phyloP scores from a whole-genome alignment of 805 yeast genomes.

The Cyberlindnera meyerae region DNA sequence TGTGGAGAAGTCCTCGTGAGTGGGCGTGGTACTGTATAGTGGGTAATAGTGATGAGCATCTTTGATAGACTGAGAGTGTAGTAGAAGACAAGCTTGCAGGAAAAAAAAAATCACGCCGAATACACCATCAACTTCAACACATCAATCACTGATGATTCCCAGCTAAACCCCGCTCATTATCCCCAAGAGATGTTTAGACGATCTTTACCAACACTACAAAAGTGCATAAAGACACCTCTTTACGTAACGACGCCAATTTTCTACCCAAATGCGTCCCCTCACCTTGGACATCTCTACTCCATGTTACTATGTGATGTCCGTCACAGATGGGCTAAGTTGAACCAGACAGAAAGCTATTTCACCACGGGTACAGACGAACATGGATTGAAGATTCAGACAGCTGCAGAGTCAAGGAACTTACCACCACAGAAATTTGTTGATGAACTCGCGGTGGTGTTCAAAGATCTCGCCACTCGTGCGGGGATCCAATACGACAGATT shows the following conservation, averaged over 20 bases:
- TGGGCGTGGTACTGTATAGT: too few species aligned
- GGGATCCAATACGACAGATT: conserved; percentile 66
- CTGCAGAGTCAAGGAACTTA: conserved; percentile 53
- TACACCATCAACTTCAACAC: too few species aligned
- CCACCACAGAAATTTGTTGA: conserved; percentile 72
- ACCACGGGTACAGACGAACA: conserved; percentile 97
- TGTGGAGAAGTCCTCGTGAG: conserved; percentile 39
- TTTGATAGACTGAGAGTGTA: too few species aligned
- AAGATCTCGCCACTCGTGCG: conserved; percentile 52
- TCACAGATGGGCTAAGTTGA: conserved; percentile 62
- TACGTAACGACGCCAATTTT: conserved; percentile 90
- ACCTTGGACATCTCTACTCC: conserved; percentile 87
- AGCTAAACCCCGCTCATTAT: too few species aligned
- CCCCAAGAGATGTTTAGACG: conserved; percentile 7
- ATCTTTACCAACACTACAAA: conserved; percentile 6
- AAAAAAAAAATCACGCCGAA: too few species aligned
- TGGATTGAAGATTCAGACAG: conserved; percentile 88
- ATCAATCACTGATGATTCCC: too few species aligned
- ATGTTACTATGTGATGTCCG: conserved; percentile 79
- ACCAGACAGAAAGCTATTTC: conserved; percentile 43
- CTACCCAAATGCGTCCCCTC: conserved; percentile 94
- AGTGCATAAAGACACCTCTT: conserved; percentile 2
- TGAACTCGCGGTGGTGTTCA: conserved; percentile 57
- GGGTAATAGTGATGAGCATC: too few species aligned
- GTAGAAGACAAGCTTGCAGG: too few species aligned